These are phyloP conservation scores for Colletotrichum sansevieriae DNA, from an alignment of 2,329 filamentous ascomycete genomes.

Conservation along the genomic window DNA sequence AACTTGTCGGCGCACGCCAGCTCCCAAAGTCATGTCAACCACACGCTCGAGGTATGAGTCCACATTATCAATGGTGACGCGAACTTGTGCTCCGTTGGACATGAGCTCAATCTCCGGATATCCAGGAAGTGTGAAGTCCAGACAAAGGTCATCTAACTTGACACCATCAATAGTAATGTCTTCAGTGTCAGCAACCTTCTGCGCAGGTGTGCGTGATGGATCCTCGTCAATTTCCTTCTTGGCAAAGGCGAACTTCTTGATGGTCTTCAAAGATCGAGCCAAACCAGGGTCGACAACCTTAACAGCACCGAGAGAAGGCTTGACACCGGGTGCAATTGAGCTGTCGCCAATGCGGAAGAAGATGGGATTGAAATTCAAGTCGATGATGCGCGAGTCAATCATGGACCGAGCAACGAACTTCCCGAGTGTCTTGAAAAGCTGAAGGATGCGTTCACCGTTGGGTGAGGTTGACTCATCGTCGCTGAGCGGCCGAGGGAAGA, in stretches of 20 bases:
- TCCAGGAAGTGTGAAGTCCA: constrained; percentile 96
- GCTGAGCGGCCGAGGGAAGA: constrained; percentile 93
- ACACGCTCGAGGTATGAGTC: constrained; percentile 88
- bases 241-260: constrained; percentile 87
- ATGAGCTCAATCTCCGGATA: constrained; percentile 89
- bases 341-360: constrained; percentile 95
- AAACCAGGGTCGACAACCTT: constrained; percentile 90
- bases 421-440: constrained; percentile 92
- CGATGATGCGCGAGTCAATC: constrained; percentile 98
- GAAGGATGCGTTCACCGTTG: constrained; percentile 87
- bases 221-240: constrained; percentile 88
- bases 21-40: constrained; percentile 90
- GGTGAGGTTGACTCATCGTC: constrained; percentile 80
- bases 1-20: constrained; percentile 87
- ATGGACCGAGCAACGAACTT: constrained; percentile 98
- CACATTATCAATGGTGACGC: constrained; percentile 93
- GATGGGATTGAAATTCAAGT: constrained; percentile 95
- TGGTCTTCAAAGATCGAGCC: constrained; percentile 84
- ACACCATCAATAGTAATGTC: constrained; percentile 81
- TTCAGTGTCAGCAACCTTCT: constrained; percentile 79
- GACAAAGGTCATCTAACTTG: constrained; percentile 84
- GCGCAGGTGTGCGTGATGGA: constrained; percentile 70
- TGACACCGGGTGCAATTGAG: constrained; percentile 70
- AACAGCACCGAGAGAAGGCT: constrained; percentile 88
- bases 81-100: constrained; percentile 77